A percentile compares a stretch with the other conserved stretches of the same genome.
phyloP scores from a whole-genome alignment of 352 stramenopile genomes.

The Globisporangium iwayamae region DNA sequence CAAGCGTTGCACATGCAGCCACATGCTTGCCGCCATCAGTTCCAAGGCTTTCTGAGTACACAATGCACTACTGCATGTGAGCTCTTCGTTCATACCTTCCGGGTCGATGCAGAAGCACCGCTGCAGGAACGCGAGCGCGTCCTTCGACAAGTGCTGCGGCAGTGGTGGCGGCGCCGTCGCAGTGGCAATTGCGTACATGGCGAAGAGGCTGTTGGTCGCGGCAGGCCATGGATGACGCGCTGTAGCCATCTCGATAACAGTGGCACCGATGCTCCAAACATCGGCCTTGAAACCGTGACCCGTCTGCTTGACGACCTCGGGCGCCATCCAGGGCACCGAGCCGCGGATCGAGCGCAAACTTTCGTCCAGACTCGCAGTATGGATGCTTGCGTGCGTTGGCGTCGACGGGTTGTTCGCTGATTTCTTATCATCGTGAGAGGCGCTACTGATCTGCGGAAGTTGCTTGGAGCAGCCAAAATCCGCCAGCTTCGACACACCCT shows the following conservation, averaged over 20 bases:
- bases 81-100: conserved; percentile 21
- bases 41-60: no score
- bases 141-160: conserved; percentile 39
- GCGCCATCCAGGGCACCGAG: conserved; percentile 85
- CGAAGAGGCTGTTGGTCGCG: conserved; percentile 54
- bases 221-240: conserved; percentile 62
- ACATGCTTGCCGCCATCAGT: no score
- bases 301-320: conserved; percentile 73
- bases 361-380: conserved; percentile 79
- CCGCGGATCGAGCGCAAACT: conserved; percentile 79
- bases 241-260: conserved; percentile 82
- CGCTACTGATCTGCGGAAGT: conserved; percentile 39
- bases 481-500: conserved; percentile 83
- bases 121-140: conserved; percentile 54
- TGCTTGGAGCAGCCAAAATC: conserved; percentile 91
- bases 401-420: background rate
- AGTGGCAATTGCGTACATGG: conserved; percentile 71
- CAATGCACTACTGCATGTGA: no score
- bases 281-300: conserved; percentile 74
- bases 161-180: conserved; percentile 46
- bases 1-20: no score
- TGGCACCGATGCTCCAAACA: conserved; percentile 80
- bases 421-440: no score
- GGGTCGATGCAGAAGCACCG: conserved; percentile 77
- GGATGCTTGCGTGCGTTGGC: conserved; percentile 23